Evolutionary conservation across 352 stramenopile genomes (phyloP).

Genomic region (Phytophthora fragariaefolia): DNA sequence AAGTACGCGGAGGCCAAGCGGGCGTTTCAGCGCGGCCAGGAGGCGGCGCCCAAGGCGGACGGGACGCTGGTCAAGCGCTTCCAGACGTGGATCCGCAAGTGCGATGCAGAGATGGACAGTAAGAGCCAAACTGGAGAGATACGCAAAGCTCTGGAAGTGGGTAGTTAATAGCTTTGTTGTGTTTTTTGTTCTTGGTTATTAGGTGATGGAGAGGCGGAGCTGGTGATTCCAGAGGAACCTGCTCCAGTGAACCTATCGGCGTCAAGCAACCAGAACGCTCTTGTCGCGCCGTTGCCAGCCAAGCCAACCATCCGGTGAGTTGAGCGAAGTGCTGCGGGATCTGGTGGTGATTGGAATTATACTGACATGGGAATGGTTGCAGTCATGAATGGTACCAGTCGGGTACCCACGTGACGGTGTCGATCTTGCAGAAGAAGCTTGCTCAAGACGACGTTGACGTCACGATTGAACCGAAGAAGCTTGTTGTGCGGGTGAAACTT

Average conservation of each 20-base stretch:
- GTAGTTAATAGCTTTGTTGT: slow-evolving; percentile 4
- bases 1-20: slow-evolving; percentile 68
- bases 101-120: slow-evolving; percentile 83
- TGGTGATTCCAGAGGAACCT: slow-evolving; percentile 37
- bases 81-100: slow-evolving; percentile 90
- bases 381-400: slow-evolving; percentile 92
- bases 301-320: slow-evolving; percentile 43
- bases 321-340: background rate
- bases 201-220: slow-evolving; percentile 32
- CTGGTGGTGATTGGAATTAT: slow-evolving; percentile 3
- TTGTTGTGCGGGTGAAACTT: slow-evolving; percentile 57
- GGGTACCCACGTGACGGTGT: slow-evolving; percentile 77
- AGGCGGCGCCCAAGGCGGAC: slow-evolving; percentile 30
- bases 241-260: slow-evolving; percentile 8
- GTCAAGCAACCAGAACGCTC: slow-evolving; percentile 28
- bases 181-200: slow-evolving; percentile 5
- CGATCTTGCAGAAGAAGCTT: slow-evolving; percentile 86
- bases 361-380: slow-evolving; percentile 6
- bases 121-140: slow-evolving; percentile 7
- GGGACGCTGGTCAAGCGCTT: slow-evolving; percentile 61
- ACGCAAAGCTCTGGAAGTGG: background rate
- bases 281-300: slow-evolving; percentile 21
- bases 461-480: slow-evolving; percentile 56
- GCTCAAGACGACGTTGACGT: slow-evolving; percentile 67
- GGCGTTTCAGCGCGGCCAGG: slow-evolving; percentile 65